These are phyloP conservation scores for Boletus patriciae DNA, from an alignment of 768 basidiomycete genomes.

Conservation along the genomic window DNA sequence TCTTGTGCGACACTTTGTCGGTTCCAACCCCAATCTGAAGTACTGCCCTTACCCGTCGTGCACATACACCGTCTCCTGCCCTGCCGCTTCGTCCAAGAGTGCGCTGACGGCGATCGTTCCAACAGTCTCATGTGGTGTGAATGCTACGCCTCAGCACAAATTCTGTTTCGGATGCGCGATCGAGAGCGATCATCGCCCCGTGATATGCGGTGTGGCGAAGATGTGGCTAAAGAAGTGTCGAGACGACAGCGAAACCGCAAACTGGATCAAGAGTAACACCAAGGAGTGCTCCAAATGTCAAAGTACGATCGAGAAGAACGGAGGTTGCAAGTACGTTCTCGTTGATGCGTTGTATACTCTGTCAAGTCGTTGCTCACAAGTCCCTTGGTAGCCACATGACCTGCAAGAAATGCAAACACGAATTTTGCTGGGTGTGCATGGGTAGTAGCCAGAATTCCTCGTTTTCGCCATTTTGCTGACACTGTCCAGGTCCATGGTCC, in stretches of 20 bases:
- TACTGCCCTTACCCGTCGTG: slow-evolving; percentile 97
- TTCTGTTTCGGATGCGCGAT: slow-evolving; percentile 96
- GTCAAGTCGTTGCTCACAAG: slow-evolving; percentile 10
- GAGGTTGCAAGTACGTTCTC: slow-evolving; percentile 93
- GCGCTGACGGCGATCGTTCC: slow-evolving; percentile 81
- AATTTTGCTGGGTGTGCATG: slow-evolving; percentile 99
- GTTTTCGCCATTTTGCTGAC: slow-evolving; percentile 1
- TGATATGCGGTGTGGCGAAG: slow-evolving; percentile 83
- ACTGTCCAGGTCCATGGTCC: slow-evolving; percentile 78
- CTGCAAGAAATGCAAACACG: slow-evolving; percentile 98
- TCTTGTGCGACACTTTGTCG: slow-evolving; percentile 86
- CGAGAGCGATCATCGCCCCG: slow-evolving; percentile 87
- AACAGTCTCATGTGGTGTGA: slow-evolving; percentile 80
- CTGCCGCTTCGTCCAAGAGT: slow-evolving; percentile 71
- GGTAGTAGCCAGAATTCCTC: slow-evolving; percentile 45
- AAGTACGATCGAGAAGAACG: slow-evolving; percentile 99
- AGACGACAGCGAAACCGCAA: slow-evolving; percentile 97
- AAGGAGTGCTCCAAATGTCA: slow-evolving; percentile 97
- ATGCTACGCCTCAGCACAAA: slow-evolving; percentile 56
- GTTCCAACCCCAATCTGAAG: slow-evolving; percentile 75
- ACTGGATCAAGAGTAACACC: slow-evolving; percentile 99
- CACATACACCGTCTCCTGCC: slow-evolving; percentile 91
- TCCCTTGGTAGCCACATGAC: slow-evolving; percentile 85
- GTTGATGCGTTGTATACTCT: slow-evolving; percentile 72
- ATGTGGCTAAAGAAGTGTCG: slow-evolving; percentile 97